Percentiles rank a stretch among this genome's conserved stretches.
These are phyloP conservation scores for Castanea mollissima DNA, from an alignment of 306 rosid genomes.

Conservation along the genomic window DNA sequence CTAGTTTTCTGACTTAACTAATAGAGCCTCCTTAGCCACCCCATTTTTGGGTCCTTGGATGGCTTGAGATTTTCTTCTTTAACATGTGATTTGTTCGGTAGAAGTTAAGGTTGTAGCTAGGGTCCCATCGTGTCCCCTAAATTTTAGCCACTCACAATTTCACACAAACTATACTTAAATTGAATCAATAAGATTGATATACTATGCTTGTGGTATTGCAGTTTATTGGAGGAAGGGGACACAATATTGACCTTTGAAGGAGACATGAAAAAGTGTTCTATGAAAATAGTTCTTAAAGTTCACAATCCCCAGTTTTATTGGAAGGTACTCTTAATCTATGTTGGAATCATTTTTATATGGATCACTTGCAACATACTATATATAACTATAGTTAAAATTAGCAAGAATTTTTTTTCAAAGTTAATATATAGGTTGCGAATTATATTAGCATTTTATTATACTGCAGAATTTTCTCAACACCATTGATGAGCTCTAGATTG, in stretches of 20 bases:
- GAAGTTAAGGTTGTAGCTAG: too few species aligned
- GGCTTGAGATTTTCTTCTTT: too few species aligned
- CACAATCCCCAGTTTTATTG: conserved; percentile 83
- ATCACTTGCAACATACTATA: not conserved
- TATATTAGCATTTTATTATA: not conserved
- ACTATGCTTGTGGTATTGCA: conserved; percentile 1
- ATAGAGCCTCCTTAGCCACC: too few species aligned
- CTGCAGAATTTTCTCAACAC: not conserved
- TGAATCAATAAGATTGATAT: too few species aligned
- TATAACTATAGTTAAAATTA: not conserved
- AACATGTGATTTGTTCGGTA: too few species aligned
- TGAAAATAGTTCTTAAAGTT: conserved; percentile 50
- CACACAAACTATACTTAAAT: too few species aligned
- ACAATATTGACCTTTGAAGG: conserved; percentile 75
- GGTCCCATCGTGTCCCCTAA: too few species aligned
- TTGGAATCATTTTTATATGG: not conserved
- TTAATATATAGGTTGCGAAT: not conserved
- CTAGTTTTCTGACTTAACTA: too few species aligned
- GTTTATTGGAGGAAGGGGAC: conserved; percentile 87
- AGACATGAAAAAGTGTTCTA: conserved; percentile 35
- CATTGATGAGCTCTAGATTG: not conserved
- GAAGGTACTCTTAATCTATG: conserved; percentile 51
- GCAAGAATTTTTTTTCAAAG: not conserved
- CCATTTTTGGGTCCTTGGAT: too few species aligned
- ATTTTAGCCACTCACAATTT: too few species aligned